phyloP scores from a whole-genome alignment of 306 rosid species.

The Adenanthera pavonina region DNA sequence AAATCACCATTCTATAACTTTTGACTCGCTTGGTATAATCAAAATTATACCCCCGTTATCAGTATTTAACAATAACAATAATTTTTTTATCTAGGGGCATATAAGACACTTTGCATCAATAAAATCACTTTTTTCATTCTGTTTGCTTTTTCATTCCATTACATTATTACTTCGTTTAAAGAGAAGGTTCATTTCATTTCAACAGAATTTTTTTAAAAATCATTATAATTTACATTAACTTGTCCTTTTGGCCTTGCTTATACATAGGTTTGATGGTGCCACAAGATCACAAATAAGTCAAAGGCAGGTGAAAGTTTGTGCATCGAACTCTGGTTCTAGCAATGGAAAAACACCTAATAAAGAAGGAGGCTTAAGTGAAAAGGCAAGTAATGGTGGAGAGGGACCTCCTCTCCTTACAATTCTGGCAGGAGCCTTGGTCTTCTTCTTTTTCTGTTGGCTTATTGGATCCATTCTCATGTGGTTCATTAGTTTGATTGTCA shows the following conservation, averaged over 20 bases:
- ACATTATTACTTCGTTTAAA: no score
- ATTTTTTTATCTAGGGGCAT: no score
- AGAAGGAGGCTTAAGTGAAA: conserved; percentile 38
- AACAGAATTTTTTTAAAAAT: neutral
- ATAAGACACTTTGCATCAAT: no score
- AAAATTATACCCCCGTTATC: no score
- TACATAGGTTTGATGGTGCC: conserved; percentile 47
- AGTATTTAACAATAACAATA: no score
- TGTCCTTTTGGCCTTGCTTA: conserved; percentile 29
- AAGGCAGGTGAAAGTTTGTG: conserved; percentile 46
- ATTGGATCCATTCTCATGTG: conserved; percentile 53
- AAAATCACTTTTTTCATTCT: no score
- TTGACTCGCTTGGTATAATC: no score
- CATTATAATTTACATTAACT: neutral
- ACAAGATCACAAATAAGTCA: conserved; percentile 42
- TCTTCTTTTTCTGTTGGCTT: conserved; percentile 54
- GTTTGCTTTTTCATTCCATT: no score
- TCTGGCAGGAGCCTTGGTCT: conserved; percentile 64
- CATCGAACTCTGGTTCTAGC: conserved; percentile 49
- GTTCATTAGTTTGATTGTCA: conserved; percentile 57
- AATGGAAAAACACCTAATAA: conserved; percentile 43
- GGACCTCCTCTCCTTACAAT: conserved; percentile 86
- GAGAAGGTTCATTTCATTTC: no score
- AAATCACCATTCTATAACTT: no score
- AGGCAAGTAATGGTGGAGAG: conserved; percentile 38